These are phyloP conservation scores for Salix arbutifolia DNA, from an alignment of 345 rosid genomes.

Conservation along the genomic window DNA sequence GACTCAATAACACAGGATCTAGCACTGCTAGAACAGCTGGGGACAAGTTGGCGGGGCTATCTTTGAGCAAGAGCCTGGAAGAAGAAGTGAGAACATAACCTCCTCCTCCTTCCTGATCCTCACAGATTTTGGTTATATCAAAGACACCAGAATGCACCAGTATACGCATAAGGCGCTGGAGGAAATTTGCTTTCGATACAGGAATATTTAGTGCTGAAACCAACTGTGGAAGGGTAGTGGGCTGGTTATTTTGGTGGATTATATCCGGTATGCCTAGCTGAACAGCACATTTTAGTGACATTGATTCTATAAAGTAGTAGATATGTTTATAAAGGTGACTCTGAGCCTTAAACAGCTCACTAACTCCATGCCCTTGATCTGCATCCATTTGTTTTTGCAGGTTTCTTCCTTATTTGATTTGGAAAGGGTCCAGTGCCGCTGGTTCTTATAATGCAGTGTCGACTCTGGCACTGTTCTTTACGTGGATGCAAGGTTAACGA, in stretches of 20 bases:
- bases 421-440: background rate
- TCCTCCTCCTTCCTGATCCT: background rate
- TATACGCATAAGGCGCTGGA: constrained; percentile 22
- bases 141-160: constrained; percentile 19
- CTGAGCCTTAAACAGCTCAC: constrained; percentile 16
- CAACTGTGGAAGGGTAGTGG: constrained; percentile 17
- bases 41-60: background rate
- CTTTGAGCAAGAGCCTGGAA: constrained; percentile 13
- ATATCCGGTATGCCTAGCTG: constrained; percentile 22
- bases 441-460: background rate
- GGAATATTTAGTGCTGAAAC: constrained; percentile 9
- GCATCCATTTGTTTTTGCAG: background rate
- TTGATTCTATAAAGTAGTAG: constrained; percentile 14
- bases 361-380: background rate
- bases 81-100: constrained; percentile 16
- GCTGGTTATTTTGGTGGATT: background rate
- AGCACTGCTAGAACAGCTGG: constrained; percentile 4
- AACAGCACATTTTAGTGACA: constrained; percentile 20
- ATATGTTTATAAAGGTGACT: constrained; percentile 17
- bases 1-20: constrained; percentile 15
- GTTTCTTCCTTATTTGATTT: background rate
- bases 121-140: background rate
- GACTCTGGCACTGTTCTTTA: background rate
- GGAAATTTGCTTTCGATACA: background rate
- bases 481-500: background rate